A percentile compares a stretch with the other conserved stretches of the same genome.
Conservation (phyloP, 768 basidiomycete species). For the Tylopilus sp. region DNA sequence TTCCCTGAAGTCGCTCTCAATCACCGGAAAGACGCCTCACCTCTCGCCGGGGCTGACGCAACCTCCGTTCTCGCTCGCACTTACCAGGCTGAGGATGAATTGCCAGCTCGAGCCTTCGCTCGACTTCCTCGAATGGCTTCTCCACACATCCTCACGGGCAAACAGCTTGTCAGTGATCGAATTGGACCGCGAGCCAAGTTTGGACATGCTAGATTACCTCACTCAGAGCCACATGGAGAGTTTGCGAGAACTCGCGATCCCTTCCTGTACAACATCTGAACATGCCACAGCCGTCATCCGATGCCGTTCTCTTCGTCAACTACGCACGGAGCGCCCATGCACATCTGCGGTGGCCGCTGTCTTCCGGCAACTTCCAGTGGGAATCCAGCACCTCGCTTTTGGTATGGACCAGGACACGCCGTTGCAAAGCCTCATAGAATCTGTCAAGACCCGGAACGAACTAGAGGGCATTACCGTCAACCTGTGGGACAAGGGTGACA, state of each 20-base stretch:
- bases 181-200: slow-evolving; percentile 57
- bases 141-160: slow-evolving; percentile 50
- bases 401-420: slow-evolving; percentile 55
- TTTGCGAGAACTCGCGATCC: slow-evolving; percentile 56
- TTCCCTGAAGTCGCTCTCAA: slow-evolving; percentile 49
- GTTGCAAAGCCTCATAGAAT: slow-evolving; percentile 52
- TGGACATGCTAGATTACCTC: slow-evolving; percentile 53
- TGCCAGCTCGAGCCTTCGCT: slow-evolving; percentile 59
- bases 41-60: slow-evolving; percentile 37
- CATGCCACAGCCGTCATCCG: slow-evolving; percentile 43
- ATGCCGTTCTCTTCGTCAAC: slow-evolving; percentile 49
- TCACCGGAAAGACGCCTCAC: slow-evolving; percentile 57
- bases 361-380: slow-evolving; percentile 47
- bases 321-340: slow-evolving; percentile 55
- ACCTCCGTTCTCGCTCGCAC: slow-evolving; percentile 43
- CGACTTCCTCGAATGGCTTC: slow-evolving; percentile 69
- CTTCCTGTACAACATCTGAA: slow-evolving; percentile 48
- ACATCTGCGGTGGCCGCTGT: slow-evolving; percentile 37
- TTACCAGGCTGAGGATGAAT: slow-evolving; percentile 58
- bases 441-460: slow-evolving; percentile 43
- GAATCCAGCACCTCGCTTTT: slow-evolving; percentile 55
- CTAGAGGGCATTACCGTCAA: slow-evolving; percentile 53
- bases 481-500: slow-evolving; percentile 49
- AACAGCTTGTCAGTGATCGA: slow-evolving; percentile 48
- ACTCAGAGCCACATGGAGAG: slow-evolving; percentile 45